Evolutionary conservation across 108 stramenopile genomes (phyloP).

Genomic region (Cyclotella choctawhatcheeana): DNA sequence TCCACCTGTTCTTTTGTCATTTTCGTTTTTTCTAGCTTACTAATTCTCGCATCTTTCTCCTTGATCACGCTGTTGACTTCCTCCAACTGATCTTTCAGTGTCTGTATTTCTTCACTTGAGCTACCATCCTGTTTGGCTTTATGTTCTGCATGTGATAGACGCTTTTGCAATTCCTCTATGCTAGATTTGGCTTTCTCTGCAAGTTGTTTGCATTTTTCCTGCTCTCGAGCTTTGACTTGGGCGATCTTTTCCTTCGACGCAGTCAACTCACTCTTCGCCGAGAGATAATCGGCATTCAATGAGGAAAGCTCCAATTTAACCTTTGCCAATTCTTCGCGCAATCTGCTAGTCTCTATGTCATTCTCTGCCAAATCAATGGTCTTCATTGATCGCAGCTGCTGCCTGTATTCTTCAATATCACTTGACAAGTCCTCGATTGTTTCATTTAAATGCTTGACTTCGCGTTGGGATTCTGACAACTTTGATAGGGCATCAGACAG

Average conservation of each 20-base stretch:
- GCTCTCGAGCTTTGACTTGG: slow-evolving; percentile 26
- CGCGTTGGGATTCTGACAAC: slow-evolving; percentile 31
- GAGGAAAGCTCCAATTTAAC: slow-evolving; percentile 27
- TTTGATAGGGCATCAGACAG: slow-evolving; percentile 36
- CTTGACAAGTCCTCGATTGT: slow-evolving; percentile 43
- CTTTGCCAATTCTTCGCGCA: slow-evolving; percentile 43
- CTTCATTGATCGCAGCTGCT: slow-evolving; percentile 34
- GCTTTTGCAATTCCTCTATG: slow-evolving; percentile 17
- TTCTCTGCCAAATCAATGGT: slow-evolving; percentile 24
- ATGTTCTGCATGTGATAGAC: neutral
- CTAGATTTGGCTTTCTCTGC: slow-evolving; percentile 43
- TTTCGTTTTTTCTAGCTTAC: slow-evolving; percentile 73
- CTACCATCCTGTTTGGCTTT: slow-evolving; percentile 24
- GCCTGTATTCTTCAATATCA: slow-evolving; percentile 43
- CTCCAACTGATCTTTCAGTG: slow-evolving; percentile 42
- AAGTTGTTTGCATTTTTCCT: slow-evolving; percentile 42
- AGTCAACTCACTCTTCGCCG: slow-evolving; percentile 47
- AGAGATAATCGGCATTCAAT: slow-evolving; percentile 31
- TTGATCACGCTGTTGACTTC: slow-evolving; percentile 50
- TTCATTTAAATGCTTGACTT: slow-evolving; percentile 30
- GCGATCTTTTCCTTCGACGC: slow-evolving; percentile 39
- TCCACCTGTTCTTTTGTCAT: slow-evolving; percentile 81
- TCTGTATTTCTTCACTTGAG: slow-evolving; percentile 10
- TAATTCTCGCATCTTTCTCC: slow-evolving; percentile 76
- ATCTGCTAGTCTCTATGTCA: slow-evolving; percentile 39